Evolutionary conservation across 2,329 filamentous ascomycete species (phyloP).

Genomic region (Penicillium expansum): DNA sequence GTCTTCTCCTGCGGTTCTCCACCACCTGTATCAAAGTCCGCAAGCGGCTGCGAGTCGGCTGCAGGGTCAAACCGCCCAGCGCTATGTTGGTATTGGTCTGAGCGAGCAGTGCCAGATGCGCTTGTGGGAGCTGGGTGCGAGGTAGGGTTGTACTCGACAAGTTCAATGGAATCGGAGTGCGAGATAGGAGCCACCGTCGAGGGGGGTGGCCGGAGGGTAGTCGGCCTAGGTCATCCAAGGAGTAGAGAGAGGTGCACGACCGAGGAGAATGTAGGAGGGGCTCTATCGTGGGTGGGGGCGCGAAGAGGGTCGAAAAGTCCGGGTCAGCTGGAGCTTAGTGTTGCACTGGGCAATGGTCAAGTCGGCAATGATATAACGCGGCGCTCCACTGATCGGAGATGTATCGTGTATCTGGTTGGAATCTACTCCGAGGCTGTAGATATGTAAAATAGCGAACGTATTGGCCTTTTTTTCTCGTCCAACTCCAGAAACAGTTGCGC

Average conservation of each 20-base stretch:
- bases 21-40: constrained; percentile 1
- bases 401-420: background rate
- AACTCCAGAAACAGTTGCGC: constrained; percentile 16
- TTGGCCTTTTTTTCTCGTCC: constrained; percentile 3
- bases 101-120: constrained; percentile 7
- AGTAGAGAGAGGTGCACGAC: constrained; percentile 6
- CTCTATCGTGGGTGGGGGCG: background rate
- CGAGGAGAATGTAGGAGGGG: constrained; percentile 14
- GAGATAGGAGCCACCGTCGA: constrained; percentile 24
- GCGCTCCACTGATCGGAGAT: constrained; percentile 7
- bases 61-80: constrained; percentile 9
- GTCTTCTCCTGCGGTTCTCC: background rate
- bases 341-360: constrained; percentile 21
- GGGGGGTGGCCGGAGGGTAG: constrained; percentile 9
- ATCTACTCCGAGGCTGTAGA: constrained; percentile 11
- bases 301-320: background rate
- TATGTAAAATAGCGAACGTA: background rate
- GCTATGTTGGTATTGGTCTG: constrained; percentile 1
- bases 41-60: constrained; percentile 13
- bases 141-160: constrained; percentile 27
- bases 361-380: constrained; percentile 9
- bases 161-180: constrained; percentile 33
- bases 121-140: constrained; percentile 1
- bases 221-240: constrained; percentile 19
- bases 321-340: constrained; percentile 9